These are phyloP conservation scores for Phenoliferia sp. DNA, from an alignment of 1,284 basidiomycete genomes.

Conservation along the genomic window DNA sequence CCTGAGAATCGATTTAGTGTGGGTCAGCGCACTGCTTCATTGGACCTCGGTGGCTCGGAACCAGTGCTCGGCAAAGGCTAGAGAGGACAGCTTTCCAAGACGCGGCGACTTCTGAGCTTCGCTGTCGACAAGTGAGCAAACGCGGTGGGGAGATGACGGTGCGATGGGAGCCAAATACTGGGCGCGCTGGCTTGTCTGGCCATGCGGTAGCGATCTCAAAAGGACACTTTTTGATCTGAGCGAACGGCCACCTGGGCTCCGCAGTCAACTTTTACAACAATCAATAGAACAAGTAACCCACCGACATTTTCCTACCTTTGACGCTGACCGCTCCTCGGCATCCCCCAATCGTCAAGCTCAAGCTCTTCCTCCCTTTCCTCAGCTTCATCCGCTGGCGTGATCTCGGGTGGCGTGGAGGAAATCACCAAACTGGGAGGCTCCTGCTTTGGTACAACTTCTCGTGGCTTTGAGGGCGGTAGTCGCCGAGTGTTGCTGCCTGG, in stretches of 20 bases:
- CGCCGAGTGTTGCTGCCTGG: neutral
- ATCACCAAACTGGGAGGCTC: neutral
- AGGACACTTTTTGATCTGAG: neutral
- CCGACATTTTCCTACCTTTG: neutral
- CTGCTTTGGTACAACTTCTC: too few relatives aligned
- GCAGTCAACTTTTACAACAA: too few relatives aligned
- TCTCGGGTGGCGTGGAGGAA: neutral
- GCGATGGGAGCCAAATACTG: neutral
- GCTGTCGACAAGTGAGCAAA: constrained; percentile 49
- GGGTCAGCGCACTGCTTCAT: constrained; percentile 55
- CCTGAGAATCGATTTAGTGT: constrained; percentile 39
- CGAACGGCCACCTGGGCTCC: too few relatives aligned
- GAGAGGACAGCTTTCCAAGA: neutral
- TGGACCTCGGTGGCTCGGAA: constrained; percentile 51
- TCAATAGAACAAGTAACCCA: neutral
- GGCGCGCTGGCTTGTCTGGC: neutral
- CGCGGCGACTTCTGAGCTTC: constrained; percentile 37
- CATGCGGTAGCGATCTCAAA: neutral
- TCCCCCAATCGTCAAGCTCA: constrained; percentile 25
- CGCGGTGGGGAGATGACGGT: constrained; percentile 52
- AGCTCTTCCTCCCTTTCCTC: neutral
- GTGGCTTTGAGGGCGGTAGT: neutral
- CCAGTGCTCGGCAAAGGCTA: neutral
- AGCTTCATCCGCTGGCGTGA: neutral
- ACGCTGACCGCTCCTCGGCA: constrained; percentile 24